These are phyloP conservation scores for Podaxis rugospora DNA, from an alignment of 768 basidiomycete species.

Conservation along the genomic window DNA sequence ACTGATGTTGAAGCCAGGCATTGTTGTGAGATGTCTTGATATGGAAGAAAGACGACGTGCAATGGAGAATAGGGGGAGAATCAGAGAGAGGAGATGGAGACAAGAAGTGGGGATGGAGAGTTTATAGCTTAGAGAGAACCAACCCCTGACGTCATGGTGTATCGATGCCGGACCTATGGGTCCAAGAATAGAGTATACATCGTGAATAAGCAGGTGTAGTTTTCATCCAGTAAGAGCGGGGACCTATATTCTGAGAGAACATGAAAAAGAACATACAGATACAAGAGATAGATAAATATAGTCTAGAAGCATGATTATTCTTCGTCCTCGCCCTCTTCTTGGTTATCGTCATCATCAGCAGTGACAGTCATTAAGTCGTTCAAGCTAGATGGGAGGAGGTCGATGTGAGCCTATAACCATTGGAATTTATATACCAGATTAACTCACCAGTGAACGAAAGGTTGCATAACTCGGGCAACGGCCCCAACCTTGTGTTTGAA, in stretches of 20 bases:
- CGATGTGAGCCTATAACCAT: not conserved
- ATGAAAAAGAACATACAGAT: not conserved
- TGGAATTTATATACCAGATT: slow-evolving; percentile 2
- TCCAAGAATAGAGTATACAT: too few species aligned
- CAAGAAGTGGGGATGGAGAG: not conserved
- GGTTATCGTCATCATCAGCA: slow-evolving; percentile 25
- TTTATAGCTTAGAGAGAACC: too few species aligned
- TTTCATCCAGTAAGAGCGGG: not conserved
- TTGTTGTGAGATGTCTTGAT: not conserved
- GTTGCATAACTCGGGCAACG: slow-evolving; percentile 53
- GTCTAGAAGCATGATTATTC: not conserved
- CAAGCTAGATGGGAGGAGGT: slow-evolving; percentile 36
- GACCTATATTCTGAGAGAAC: not conserved
- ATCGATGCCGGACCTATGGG: too few species aligned
- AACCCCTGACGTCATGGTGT: too few species aligned
- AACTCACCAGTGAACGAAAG: slow-evolving; percentile 76
- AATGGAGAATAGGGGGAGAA: too few species aligned
- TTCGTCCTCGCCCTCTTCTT: not conserved
- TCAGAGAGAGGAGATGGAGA: too few species aligned
- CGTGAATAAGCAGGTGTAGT: not conserved
- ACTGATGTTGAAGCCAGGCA: not conserved
- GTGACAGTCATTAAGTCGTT: slow-evolving; percentile 69
- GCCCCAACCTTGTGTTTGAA: slow-evolving; percentile 62
- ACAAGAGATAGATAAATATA: not conserved
- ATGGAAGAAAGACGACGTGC: too few species aligned